Conservation (phyloP, 345 rosid genomes). For the Excoecaria agallocha region DNA sequence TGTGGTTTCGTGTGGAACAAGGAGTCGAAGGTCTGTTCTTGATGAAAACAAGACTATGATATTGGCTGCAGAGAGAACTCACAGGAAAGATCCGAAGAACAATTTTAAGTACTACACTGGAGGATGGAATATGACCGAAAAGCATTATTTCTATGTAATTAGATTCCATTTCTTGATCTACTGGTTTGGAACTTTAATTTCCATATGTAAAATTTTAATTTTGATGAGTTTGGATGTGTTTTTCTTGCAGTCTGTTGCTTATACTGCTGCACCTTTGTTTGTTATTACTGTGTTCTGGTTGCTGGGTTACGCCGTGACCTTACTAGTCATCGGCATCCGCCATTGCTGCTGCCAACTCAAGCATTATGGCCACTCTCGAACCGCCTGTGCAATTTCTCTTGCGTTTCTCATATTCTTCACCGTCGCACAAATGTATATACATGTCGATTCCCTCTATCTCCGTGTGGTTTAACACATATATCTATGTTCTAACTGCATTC, state of each 20-base stretch:
- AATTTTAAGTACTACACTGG: conserved; percentile 27
- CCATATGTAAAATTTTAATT: background rate
- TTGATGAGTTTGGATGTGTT: background rate
- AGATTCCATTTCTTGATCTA: too few relatives aligned
- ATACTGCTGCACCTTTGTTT: conserved; percentile 19
- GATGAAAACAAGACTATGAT: conserved; percentile 16
- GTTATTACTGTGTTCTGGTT: conserved; percentile 22
- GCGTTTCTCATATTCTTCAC: conserved; percentile 21
- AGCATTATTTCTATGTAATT: conserved; percentile 16
- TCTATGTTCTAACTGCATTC: background rate
- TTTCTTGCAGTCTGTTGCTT: conserved; percentile 27
- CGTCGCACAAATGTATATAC: conserved; percentile 7
- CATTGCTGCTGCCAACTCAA: conserved; percentile 20
- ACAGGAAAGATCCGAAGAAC: conserved; percentile 22
- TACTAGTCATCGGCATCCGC: conserved; percentile 16
- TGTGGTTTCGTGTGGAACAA: conserved; percentile 2
- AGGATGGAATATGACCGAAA: conserved; percentile 27
- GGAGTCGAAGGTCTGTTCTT: conserved; percentile 13
- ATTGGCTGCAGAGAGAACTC: conserved; percentile 30
- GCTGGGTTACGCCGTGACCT: conserved; percentile 9
- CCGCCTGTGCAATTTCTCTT: conserved; percentile 16
- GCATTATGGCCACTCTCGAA: conserved; percentile 20
- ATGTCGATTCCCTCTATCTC: background rate
- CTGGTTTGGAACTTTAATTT: too few relatives aligned
- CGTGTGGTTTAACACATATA: background rate